Percentiles rank a stretch among this genome's conserved stretches.
These are phyloP conservation scores for Fusarium chuoi DNA, from an alignment of 2,329 filamentous ascomycete genomes.

Conservation along the genomic window DNA sequence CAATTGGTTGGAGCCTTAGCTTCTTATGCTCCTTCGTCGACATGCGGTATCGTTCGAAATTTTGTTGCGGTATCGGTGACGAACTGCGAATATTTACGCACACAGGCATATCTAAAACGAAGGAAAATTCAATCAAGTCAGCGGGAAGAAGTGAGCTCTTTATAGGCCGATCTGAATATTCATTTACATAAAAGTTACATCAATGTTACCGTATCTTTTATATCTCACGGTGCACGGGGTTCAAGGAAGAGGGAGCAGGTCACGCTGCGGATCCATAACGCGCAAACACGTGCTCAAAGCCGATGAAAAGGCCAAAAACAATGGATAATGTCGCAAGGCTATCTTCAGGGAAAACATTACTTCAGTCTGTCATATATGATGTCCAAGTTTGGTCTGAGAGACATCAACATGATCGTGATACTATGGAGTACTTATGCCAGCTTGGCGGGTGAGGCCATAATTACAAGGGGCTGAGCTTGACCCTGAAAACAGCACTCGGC, in stretches of 20 bases:
- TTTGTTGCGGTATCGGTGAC: not conserved
- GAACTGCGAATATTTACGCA: not conserved
- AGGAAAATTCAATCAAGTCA: no score
- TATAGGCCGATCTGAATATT: not conserved
- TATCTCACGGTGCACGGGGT: no score
- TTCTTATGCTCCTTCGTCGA: rapidly evolving
- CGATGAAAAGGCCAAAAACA: no score
- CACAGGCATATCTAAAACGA: not conserved
- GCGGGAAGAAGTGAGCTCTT: rapidly evolving
- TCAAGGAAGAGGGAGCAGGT: not conserved
- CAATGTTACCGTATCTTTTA: not conserved
- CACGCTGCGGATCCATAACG: not conserved
- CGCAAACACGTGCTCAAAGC: not conserved
- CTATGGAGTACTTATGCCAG: not conserved
- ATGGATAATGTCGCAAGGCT: not conserved
- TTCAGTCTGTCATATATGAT: not conserved
- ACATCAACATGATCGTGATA: not conserved
- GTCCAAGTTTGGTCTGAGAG: rapidly evolving
- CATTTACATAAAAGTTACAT: rapidly evolving
- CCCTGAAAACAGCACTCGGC: not conserved
- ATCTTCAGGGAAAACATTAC: not conserved
- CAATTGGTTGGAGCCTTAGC: not conserved
- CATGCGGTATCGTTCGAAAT: not conserved
- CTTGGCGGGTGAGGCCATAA: not conserved
- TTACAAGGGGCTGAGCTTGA: not conserved